phyloP scores from a whole-genome alignment of 2,329 filamentous ascomycete species.

The Zymoseptoria passerinii region DNA sequence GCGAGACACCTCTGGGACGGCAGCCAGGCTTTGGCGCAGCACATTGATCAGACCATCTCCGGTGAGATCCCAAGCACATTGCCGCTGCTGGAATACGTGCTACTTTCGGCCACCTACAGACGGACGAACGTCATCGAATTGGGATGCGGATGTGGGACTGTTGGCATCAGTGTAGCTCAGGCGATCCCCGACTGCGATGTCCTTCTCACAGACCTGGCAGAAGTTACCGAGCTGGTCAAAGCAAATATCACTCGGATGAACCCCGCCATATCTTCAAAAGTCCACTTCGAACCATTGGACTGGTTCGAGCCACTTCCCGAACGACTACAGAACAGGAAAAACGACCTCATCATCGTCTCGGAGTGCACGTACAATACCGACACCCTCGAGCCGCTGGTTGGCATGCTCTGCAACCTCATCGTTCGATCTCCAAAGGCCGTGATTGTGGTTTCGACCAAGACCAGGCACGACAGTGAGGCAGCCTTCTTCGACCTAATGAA shows the following conservation, averaged over 20 bases:
- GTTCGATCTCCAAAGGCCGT: constrained; percentile 41
- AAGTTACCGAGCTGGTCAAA: constrained; percentile 53
- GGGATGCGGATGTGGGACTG: constrained; percentile 60
- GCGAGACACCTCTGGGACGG: constrained; percentile 65
- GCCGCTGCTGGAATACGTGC: constrained; percentile 31
- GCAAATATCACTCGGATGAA: constrained; percentile 45
- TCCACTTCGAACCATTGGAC: constrained; percentile 49
- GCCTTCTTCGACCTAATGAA: constrained; percentile 57
- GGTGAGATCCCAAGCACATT: constrained; percentile 24
- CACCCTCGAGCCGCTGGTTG: constrained; percentile 55
- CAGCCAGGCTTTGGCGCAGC: constrained; percentile 49
- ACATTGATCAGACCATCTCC: constrained; percentile 40
- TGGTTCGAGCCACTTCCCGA: constrained; percentile 50
- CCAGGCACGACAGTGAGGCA: constrained; percentile 57
- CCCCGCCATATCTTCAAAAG: constrained; percentile 35
- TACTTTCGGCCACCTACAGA: constrained; percentile 33
- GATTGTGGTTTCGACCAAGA: constrained; percentile 57
- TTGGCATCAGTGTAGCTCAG: constrained; percentile 55
- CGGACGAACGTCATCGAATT: constrained; percentile 52
- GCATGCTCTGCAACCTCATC: constrained; percentile 45
- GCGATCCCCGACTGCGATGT: constrained; percentile 45
- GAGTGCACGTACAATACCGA: constrained; percentile 69
- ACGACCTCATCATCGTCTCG: constrained; percentile 56
- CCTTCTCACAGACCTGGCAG: constrained; percentile 57
- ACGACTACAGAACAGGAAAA: constrained; percentile 30